Evolutionary conservation across 2,329 filamentous ascomycete species (phyloP).

Genomic region (Teratosphaeria destructans): DNA sequence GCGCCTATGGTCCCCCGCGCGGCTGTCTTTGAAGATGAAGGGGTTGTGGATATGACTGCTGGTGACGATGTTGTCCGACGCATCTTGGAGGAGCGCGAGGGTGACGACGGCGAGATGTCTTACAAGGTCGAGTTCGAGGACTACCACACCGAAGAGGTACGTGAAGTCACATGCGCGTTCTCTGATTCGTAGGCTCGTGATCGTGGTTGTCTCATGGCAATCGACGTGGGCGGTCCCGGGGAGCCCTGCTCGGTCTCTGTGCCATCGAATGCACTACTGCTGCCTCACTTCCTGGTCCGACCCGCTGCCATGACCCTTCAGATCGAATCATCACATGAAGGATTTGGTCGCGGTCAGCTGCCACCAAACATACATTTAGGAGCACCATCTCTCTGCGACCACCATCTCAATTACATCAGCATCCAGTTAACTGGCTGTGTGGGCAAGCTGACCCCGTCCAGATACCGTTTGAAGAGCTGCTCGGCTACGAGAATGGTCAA

Average conservation of each 20-base stretch:
- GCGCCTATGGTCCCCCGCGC: constrained; percentile 3
- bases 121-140: constrained; percentile 36
- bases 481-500: constrained; percentile 36
- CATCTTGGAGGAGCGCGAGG: constrained; percentile 29
- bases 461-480: constrained; percentile 37
- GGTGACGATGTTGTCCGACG: constrained; percentile 25
- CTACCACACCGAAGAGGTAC: constrained; percentile 31
- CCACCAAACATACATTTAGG: not conserved
- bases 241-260: not conserved
- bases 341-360: not conserved
- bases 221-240: not conserved
- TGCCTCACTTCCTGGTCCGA: not conserved
- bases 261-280: not conserved
- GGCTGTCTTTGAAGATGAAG: constrained; percentile 1
- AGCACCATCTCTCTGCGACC: not conserved
- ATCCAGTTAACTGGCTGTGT: not conserved
- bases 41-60: constrained; percentile 15
- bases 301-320: not conserved
- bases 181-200: not conserved
- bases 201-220: not conserved
- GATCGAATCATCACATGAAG: not conserved
- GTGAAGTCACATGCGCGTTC: constrained; percentile 10
- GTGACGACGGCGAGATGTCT: constrained; percentile 20
- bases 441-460: constrained; percentile 15
- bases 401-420: not conserved